Evolutionary conservation across 805 yeast genomes (phyloP).

Genomic region (Clavispora santaluciae): DNA sequence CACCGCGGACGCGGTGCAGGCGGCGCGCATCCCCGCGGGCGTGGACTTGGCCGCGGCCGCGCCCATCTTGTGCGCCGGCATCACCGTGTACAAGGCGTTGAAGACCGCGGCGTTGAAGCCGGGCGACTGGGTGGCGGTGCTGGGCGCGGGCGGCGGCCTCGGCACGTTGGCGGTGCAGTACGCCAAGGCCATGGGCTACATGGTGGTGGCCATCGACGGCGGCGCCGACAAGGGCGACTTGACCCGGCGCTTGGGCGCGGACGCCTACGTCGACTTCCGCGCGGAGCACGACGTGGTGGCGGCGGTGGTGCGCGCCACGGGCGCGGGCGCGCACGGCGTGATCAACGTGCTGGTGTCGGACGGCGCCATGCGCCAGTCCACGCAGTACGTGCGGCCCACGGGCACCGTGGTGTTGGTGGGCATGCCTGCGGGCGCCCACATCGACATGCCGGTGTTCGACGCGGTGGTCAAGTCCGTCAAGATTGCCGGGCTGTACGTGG

Average conservation of each 20-base stretch:
- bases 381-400: constrained; percentile 7
- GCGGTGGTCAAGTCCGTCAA: constrained; percentile 7
- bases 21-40: constrained; percentile 8
- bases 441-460: constrained; percentile 6
- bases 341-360: constrained; percentile 10
- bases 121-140: constrained; percentile 10
- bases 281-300: constrained; percentile 3
- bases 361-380: constrained; percentile 9
- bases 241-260: constrained; percentile 8
- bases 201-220: constrained; percentile 10
- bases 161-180: constrained; percentile 11
- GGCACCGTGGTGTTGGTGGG: constrained; percentile 13
- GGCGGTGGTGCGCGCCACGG: constrained; percentile 6
- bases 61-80: constrained; percentile 11
- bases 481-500: constrained; percentile 9
- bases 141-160: constrained; percentile 12
- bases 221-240: constrained; percentile 9
- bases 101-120: constrained; percentile 8
- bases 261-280: constrained; percentile 8
- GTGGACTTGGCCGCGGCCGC: constrained; percentile 10
- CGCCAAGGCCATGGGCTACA: constrained; percentile 12
- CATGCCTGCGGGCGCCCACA: constrained; percentile 9
- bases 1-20: constrained; percentile 11
- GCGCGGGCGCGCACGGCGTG: constrained; percentile 11
- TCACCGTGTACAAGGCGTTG: constrained; percentile 12